Conservation (phyloP, 208 protist genomes). For the Leishmania braziliensis region DNA sequence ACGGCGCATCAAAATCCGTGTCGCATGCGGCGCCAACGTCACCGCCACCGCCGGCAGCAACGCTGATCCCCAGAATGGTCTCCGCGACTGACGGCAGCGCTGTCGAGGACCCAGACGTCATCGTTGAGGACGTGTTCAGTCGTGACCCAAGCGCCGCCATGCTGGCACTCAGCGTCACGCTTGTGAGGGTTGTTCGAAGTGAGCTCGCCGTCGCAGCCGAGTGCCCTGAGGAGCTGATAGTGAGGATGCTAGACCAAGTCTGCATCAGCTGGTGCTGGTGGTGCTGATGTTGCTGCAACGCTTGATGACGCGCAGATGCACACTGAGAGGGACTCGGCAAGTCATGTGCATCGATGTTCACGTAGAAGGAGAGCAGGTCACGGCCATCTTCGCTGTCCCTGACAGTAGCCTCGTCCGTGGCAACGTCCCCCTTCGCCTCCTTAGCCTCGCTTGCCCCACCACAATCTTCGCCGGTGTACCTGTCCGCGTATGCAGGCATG, state of each 20-base stretch:
- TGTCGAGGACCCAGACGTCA: not conserved
- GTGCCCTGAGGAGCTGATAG: not conserved
- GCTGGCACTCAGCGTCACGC: not conserved
- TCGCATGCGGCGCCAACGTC: not conserved
- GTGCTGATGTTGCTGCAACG: not conserved
- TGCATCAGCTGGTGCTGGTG: conserved; percentile 1
- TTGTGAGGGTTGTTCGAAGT: not conserved
- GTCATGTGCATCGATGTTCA: not conserved
- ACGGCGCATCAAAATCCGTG: not conserved
- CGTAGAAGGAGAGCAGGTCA: not conserved
- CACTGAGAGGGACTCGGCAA: not conserved
- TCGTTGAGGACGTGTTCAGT: not conserved
- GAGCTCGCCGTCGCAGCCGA: not conserved
- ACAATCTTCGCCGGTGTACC: not conserved
- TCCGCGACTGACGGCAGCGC: not conserved
- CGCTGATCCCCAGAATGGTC: not conserved
- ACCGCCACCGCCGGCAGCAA: not conserved
- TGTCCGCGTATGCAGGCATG: not conserved
- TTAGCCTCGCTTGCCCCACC: not conserved
- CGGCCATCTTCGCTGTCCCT: not conserved
- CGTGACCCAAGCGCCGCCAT: not conserved
- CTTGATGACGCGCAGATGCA: not conserved
- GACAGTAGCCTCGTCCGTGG: not conserved
- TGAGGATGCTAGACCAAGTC: not conserved
- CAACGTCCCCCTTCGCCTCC: not conserved